Evolutionary conservation across 2,329 filamentous ascomycete genomes (phyloP), one percentile per base, ranked within the genome.

Genomic region (Amauroascus niger): DNA sequence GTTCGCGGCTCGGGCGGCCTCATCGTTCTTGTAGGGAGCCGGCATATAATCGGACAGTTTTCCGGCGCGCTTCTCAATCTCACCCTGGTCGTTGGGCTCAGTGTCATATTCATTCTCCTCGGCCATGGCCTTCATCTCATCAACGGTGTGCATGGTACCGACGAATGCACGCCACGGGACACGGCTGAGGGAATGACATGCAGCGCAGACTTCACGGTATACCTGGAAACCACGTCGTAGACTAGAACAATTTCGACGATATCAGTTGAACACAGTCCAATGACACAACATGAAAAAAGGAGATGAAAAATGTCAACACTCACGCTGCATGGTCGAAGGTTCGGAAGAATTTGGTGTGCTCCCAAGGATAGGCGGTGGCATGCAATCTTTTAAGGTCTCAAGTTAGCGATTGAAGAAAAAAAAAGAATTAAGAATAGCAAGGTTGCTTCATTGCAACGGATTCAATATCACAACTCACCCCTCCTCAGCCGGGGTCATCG

Each of bases 141-240:
- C 90, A 69, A 95, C 88, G 56, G 93, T 98, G 80, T 96, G 82
- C 72, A 95, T 80, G 61, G 82, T 82, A 71, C 93, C 93, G 67
- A 98, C 93, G 59, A 97, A 80, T 55, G 86, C 69, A 73, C 93
- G 88, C 82, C 94, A 98, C 57, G 93, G 91, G 56, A 98, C 83
- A 78, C 93, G 88, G 74, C 79, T 84, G 60, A 98, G 84, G 59
- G 93, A 98, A 80, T 98, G 93, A 82, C 93, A 98, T 65, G 88
- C 88, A 58, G 90, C 83, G 81, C 93, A 98, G 68, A 98, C 93
- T 77, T 98, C 93, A 64, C 86, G 88, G 81, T 98, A 98, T 70
- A 98, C 93, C 77, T 95, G 90, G 83, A 97, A 98, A 76, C 93
- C 93, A 78, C 93, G 90, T 73, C 93, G 93, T 63, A 98, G 89